Evolutionary conservation across 1,284 basidiomycete species (phyloP).

Genomic region (Cutaneotrichosporon sp.): DNA sequence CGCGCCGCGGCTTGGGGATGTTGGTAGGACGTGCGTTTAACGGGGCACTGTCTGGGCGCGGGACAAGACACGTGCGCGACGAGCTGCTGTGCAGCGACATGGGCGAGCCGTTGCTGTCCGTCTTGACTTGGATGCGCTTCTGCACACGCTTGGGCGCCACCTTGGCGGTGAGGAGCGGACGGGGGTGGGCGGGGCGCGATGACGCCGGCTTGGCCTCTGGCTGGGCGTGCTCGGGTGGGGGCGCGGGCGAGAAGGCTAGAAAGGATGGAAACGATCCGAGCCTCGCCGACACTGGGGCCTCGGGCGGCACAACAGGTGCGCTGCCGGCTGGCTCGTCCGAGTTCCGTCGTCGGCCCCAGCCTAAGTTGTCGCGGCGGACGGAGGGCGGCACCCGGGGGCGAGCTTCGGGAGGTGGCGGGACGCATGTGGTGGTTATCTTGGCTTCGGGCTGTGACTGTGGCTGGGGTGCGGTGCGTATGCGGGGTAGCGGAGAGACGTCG

Average conservation of each 20-base stretch:
- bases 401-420: constrained; percentile 12
- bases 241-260: constrained; percentile 4
- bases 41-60: not conserved
- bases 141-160: not conserved
- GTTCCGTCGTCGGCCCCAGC: constrained; percentile 41
- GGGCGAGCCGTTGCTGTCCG: constrained; percentile 4
- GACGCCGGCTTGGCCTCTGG: not conserved
- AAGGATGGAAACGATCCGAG: constrained; percentile 9
- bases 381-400: constrained; percentile 11
- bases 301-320: not conserved
- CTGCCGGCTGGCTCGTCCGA: constrained; percentile 3
- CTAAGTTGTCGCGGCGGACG: constrained; percentile 38
- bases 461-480: not conserved
- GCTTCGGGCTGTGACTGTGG: not conserved
- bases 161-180: not conserved
- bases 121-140: constrained; percentile 5
- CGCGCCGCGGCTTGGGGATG: not conserved
- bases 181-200: not conserved
- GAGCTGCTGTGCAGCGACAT: not conserved
- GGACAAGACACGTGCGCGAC: not conserved
- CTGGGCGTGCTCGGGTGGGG: not conserved
- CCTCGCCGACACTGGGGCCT: not conserved
- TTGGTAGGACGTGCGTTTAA: not conserved
- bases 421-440: not conserved
- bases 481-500: constrained; percentile 13